Base-by-base conservation (phyloP, 768 basidiomycete genomes). In the Cyclocybe cylindracea region DNA sequence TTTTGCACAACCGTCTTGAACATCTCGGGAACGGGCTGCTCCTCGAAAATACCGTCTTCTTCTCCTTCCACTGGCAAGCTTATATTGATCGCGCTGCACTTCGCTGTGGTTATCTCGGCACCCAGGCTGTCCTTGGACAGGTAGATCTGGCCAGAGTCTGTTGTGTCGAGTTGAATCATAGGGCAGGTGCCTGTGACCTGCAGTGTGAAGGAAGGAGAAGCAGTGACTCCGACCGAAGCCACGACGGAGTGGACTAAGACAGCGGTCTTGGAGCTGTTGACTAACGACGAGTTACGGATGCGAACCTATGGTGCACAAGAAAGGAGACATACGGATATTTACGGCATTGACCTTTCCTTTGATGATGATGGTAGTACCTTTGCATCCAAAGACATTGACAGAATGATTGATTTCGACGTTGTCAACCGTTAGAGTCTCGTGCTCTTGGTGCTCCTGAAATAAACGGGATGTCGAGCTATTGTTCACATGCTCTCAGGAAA, bases 301-400 rank as follows among this genome's bases (percentile, higher is more conserved):
- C 54, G 10, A 18, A 14, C 31, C 18, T 16, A 41, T 32, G 42
- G 19, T 24, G 5, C n/a, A 38, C 5, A 48, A 39, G 47, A 29
- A 55, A 50, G 10, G 39, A 16, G 45, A 75, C 82, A 52, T 63
- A 97, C 96, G 79, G 51, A 98, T 72, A 14, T 87, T 92, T 40
- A 99, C 86, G 3, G 94, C 95, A 63, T 99, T 99, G 58, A 92
- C 84, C 72, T 99, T 99, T 62, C 96, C 95, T 67, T 88, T 89
- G 66, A 99, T 77, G 45, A 89, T 67, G 50, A 99, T 74, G 0
- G 86, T 89, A 8, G 83, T 79, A 57, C 87, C 88, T 75, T 94
- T 97, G 78, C 94, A 97, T 10, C 85, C 87, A 67, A 85, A 98
- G 42, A 98, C 73, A 68, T 93, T 95, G 51, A 99, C 83, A 3